phyloP scores from a whole-genome alignment of 2,329 filamentous ascomycete species.

The Aspergillus fructus region DNA sequence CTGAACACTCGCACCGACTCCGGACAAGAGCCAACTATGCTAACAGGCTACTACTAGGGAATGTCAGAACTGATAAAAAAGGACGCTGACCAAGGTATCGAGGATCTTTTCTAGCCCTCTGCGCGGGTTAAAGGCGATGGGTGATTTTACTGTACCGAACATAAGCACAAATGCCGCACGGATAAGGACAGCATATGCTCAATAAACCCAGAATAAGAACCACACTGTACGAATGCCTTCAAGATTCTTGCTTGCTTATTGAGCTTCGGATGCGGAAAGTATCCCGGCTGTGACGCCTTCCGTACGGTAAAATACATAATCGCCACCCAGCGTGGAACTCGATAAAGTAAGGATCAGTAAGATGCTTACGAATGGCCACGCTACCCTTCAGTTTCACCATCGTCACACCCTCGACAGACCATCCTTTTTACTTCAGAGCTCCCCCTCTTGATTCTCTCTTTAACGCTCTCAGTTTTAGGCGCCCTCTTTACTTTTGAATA shows the following conservation, averaged over 20 bases:
- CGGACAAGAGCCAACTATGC: slow-evolving; percentile 9
- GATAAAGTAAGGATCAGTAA: slow-evolving; percentile 5
- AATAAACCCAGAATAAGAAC: slow-evolving; percentile 1
- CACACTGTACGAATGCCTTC: background rate
- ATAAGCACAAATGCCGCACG: background rate
- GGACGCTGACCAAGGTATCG: slow-evolving; percentile 88
- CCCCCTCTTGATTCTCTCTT: background rate
- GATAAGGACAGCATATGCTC: background rate
- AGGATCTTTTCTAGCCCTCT: slow-evolving; percentile 70
- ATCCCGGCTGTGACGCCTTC: background rate
- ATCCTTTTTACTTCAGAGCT: background rate
- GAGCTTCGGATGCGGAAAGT: slow-evolving; percentile 15
- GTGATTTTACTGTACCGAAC: background rate
- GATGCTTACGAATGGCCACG: slow-evolving; percentile 8
- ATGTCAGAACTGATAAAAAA: slow-evolving; percentile 94
- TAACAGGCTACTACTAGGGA: slow-evolving; percentile 56
- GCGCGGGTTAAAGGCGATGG: background rate
- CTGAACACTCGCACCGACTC: background rate
- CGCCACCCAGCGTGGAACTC: background rate
- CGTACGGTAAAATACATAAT: slow-evolving; percentile 8
- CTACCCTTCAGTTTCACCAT: slow-evolving; percentile 5
- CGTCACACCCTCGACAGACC: background rate
- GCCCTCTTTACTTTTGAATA: background rate
- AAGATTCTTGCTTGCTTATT: slow-evolving; percentile 5
- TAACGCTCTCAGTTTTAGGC: background rate